These are phyloP conservation scores for Citeromyces hawaiiensis DNA, from an alignment of 1,139 yeast genomes.

Conservation along the genomic window DNA sequence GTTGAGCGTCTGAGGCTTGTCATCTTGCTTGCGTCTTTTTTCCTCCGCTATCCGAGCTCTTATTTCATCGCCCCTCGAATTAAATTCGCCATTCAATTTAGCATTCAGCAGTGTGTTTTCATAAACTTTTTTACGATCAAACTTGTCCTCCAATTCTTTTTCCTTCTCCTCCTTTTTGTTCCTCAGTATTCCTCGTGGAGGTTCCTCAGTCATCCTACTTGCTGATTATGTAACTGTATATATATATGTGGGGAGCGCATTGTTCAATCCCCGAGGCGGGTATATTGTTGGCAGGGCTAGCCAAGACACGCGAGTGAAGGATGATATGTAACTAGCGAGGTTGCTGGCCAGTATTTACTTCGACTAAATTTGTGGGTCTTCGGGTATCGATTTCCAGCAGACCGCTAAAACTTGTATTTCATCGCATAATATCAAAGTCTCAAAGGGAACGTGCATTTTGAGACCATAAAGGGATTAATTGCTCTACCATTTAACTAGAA, in stretches of 20 bases:
- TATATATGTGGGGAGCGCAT: background rate
- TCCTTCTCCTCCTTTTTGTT: constrained; percentile 15
- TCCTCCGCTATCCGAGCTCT: constrained; percentile 10
- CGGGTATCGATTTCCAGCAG: too few species aligned
- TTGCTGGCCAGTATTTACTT: too few species aligned
- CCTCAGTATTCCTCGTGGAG: constrained; percentile 19
- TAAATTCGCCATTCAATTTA: constrained; percentile 15
- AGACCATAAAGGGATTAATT: too few species aligned
- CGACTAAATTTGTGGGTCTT: too few species aligned
- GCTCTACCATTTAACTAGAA: too few species aligned
- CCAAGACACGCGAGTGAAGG: too few species aligned
- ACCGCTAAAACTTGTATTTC: too few species aligned
- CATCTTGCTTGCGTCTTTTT: constrained; percentile 6
- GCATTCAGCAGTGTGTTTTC: constrained; percentile 33
- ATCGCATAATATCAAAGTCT: too few species aligned
- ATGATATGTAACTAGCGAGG: too few species aligned
- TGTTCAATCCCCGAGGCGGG: background rate
- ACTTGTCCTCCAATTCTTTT: constrained; percentile 3
- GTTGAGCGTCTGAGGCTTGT: constrained; percentile 4
- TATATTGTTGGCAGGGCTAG: background rate
- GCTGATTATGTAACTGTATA: background rate
- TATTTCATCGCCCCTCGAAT: constrained; percentile 13
- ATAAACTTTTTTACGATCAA: constrained; percentile 29
- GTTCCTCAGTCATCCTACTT: constrained; percentile 1
- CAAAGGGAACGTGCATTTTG: too few species aligned